A percentile compares a stretch with the other conserved stretches of the same genome.
phyloP scores from a whole-genome alignment of 2,329 filamentous ascomycete genomes.

The Dactylonectria macrodidyma region DNA sequence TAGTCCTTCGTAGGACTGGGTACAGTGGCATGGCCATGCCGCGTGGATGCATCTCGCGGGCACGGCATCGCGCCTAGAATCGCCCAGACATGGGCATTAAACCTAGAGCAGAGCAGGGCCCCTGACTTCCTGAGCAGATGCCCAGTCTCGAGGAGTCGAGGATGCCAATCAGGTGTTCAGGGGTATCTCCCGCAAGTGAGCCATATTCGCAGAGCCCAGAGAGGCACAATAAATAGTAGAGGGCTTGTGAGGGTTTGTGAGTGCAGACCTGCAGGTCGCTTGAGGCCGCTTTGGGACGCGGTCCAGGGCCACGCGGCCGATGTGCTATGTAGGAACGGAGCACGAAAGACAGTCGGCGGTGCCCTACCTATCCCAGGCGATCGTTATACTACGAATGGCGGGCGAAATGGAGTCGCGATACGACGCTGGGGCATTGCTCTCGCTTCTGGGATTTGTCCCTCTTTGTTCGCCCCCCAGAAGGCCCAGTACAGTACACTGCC shows the following conservation, averaged over 20 bases:
- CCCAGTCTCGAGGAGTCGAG: too few species aligned
- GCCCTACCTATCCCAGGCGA: slow-evolving; percentile 5
- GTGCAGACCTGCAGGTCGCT: not conserved
- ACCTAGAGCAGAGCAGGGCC: not conserved
- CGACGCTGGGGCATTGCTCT: slow-evolving; percentile 6
- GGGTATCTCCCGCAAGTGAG: not conserved
- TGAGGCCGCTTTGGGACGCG: not conserved
- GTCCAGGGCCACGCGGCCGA: slow-evolving; percentile 9
- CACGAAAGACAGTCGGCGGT: too few species aligned
- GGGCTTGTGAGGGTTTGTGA: not conserved
- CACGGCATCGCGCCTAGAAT: slow-evolving; percentile 5
- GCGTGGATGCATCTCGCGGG: not conserved
- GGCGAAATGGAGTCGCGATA: slow-evolving; percentile 1
- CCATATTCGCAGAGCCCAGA: not conserved
- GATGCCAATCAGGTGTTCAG: too few species aligned
- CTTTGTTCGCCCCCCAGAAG: not conserved
- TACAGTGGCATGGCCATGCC: too few species aligned
- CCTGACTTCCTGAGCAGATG: not conserved
- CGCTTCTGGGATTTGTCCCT: not conserved
- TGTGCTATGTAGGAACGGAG: not conserved
- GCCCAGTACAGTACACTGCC: not conserved
- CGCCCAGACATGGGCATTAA: not conserved
- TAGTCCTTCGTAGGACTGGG: not conserved
- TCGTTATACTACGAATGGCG: not conserved
- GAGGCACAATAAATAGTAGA: not conserved